These are phyloP conservation scores for Collybia nuda DNA, from an alignment of 768 basidiomycete genomes.

Conservation along the genomic window DNA sequence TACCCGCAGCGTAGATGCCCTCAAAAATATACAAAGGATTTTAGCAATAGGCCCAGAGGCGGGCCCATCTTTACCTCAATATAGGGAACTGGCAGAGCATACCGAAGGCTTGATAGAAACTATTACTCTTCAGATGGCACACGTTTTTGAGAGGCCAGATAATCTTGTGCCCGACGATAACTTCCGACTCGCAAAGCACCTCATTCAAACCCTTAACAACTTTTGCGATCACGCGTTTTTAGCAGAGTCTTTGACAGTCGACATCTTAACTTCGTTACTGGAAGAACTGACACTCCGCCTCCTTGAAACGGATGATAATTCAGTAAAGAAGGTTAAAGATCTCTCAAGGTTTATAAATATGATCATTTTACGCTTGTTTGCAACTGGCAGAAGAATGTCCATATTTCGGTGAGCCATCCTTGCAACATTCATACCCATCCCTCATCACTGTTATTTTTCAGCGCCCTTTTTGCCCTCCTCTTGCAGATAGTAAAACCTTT, in stretches of 20 bases:
- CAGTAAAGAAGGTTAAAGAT: conserved; percentile 84
- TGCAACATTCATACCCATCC: neutral
- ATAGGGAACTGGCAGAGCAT: conserved; percentile 77
- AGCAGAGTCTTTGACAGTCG: conserved; percentile 83
- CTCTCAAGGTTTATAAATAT: conserved; percentile 97
- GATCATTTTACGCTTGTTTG: conserved; percentile 93
- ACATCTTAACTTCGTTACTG: conserved; percentile 81
- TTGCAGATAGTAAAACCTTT: conserved; percentile 84
- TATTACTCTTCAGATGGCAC: conserved; percentile 87
- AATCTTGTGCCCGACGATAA: conserved; percentile 75
- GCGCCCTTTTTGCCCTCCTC: conserved; percentile 79
- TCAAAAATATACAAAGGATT: conserved; percentile 91
- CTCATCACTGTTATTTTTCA: conserved; percentile 22
- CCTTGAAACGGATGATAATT: conserved; percentile 89
- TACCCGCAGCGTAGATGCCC: conserved; percentile 82
- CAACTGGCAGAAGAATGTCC: conserved; percentile 85
- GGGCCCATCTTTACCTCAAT: conserved; percentile 65
- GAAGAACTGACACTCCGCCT: conserved; percentile 90
- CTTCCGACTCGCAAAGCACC: conserved; percentile 93
- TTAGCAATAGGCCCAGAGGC: conserved; percentile 74
- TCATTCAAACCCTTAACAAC: conserved; percentile 93
- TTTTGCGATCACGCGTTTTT: conserved; percentile 91
- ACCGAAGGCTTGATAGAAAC: conserved; percentile 87
- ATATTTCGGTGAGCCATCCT: conserved; percentile 73
- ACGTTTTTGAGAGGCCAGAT: conserved; percentile 83